phyloP scores from a whole-genome alignment of 768 basidiomycete species.

The Kwoniella sp. region DNA sequence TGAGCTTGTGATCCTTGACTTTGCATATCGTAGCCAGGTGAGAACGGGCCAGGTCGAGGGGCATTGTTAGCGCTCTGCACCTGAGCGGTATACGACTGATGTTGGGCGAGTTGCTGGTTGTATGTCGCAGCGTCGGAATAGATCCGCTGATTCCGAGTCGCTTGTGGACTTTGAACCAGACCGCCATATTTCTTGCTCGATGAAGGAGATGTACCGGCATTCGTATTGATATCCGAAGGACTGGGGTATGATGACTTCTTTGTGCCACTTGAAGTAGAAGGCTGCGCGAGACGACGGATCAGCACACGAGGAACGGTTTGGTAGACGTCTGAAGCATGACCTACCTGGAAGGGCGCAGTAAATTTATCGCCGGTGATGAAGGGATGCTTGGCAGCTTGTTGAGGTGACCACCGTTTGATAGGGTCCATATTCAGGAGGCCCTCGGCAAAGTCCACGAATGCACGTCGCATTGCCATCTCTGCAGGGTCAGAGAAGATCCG shows the following conservation, averaged over 20 bases:
- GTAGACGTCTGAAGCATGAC: too few species aligned
- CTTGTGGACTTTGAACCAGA: conserved; percentile 71
- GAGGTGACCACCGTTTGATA: conserved; percentile 93
- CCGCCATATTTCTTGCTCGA: conserved; percentile 69
- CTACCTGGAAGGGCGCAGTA: conserved; percentile 59
- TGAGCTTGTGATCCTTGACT: conserved; percentile 56
- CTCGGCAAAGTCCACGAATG: conserved; percentile 97
- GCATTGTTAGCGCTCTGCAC: conserved; percentile 65
- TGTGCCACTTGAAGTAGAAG: conserved; percentile 2
- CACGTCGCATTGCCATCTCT: conserved; percentile 91
- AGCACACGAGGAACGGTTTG: neutral
- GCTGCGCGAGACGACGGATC: neutral
- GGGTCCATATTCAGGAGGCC: conserved; percentile 93
- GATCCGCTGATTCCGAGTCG: conserved; percentile 79
- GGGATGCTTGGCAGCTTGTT: conserved; percentile 91
- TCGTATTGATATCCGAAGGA: neutral
- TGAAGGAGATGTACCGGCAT: conserved; percentile 19
- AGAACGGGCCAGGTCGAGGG: conserved; percentile 39
- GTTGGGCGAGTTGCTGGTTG: conserved; percentile 90
- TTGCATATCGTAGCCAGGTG: conserved; percentile 51
- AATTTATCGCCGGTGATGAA: conserved; percentile 98
- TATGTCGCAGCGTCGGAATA: conserved; percentile 92
- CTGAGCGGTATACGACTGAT: conserved; percentile 89
- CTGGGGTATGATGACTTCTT: conserved; percentile 4
- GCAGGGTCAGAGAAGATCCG: conserved; percentile 8